phyloP scores from a whole-genome alignment of 306 rosid species.

The Trifolium repens region DNA sequence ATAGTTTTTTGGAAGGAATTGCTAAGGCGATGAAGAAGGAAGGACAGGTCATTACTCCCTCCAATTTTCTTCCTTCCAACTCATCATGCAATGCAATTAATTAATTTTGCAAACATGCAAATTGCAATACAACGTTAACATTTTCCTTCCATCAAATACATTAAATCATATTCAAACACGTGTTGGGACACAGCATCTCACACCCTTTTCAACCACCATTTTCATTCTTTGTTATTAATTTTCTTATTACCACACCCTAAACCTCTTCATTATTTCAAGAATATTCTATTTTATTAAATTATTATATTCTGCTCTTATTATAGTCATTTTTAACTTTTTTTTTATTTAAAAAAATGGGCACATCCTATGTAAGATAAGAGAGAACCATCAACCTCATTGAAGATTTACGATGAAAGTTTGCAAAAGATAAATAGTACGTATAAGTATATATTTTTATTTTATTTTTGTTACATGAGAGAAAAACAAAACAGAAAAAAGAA shows the following conservation, averaged over 20 bases:
- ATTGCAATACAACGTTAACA: conserved; percentile 7
- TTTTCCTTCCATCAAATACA: conserved; percentile 4
- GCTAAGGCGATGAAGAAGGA: conserved; percentile 39
- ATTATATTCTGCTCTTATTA: not conserved
- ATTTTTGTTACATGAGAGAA: too few relatives aligned
- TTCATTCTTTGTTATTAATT: not conserved
- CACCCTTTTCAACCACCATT: conserved; percentile 40
- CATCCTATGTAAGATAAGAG: too few relatives aligned
- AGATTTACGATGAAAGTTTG: too few relatives aligned
- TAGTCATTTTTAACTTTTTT: not conserved
- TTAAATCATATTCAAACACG: conserved; percentile 44
- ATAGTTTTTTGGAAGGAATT: not conserved
- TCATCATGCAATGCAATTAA: conserved; percentile 17
- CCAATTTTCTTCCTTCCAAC: conserved; percentile 34
- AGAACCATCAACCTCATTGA: too few relatives aligned
- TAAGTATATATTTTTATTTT: too few relatives aligned
- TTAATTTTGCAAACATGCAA: not conserved
- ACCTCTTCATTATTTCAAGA: not conserved
- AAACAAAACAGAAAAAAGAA: too few relatives aligned
- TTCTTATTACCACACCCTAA: not conserved
- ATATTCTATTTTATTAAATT: not conserved
- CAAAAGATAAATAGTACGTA: too few relatives aligned
- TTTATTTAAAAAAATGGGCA: too few relatives aligned
- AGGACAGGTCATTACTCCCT: conserved; percentile 29
- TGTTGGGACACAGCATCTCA: conserved; percentile 32